Evolutionary conservation across 192 early-diverging fungal species (phyloP).

Genomic region (Backusella circina): DNA sequence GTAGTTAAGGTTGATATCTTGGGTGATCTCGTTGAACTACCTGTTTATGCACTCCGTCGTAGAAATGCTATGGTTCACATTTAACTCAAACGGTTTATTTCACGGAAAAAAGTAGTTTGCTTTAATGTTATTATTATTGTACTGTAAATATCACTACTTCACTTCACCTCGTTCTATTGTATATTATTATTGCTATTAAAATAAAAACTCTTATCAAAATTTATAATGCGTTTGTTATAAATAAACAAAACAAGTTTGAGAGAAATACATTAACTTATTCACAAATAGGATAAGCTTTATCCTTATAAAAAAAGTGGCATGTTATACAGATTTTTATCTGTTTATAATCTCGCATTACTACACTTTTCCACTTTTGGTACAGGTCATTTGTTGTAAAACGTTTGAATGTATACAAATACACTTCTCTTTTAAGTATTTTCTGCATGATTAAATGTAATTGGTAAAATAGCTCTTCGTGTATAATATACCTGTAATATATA

Average conservation of each 20-base stretch:
- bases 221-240: too few species aligned
- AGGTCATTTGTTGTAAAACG: not conserved
- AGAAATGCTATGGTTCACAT: conserved; percentile 13
- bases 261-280: too few species aligned
- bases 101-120: not conserved
- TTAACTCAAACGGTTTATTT: not conserved
- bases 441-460: not conserved
- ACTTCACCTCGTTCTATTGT: not conserved
- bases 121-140: not conserved
- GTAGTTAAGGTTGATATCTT: conserved; percentile 9
- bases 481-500: too few species aligned
- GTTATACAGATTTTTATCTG: not conserved
- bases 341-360: not conserved
- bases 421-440: not conserved
- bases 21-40: conserved; percentile 9
- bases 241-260: too few species aligned
- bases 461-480: too few species aligned
- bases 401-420: not conserved
- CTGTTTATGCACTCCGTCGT: conserved; percentile 2
- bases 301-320: not conserved
- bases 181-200: not conserved
- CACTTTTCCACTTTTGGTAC: not conserved
- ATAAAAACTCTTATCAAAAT: not conserved
- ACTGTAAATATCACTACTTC: not conserved
- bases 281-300: not conserved